Evolutionary conservation across 495 filamentous ascomycete species (phyloP), one percentile per base, ranked within the genome.

Genomic region (Trichoderma virens): DNA sequence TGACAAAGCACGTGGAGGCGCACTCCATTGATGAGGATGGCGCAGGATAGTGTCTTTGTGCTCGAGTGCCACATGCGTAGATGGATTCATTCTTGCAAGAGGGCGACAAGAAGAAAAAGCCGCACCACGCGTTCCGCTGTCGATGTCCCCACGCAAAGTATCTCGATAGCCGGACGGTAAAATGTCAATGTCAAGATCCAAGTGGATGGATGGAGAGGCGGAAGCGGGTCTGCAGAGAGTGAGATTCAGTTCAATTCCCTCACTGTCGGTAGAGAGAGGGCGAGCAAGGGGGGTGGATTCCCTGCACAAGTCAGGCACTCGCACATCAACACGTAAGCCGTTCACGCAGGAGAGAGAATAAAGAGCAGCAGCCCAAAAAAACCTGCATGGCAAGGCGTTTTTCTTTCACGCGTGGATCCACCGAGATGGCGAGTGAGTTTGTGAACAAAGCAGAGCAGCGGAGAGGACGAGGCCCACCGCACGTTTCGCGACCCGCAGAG

Each of bases 81-180:
- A 47, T 23, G 20, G 43, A 20, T 7, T 20, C 43, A 5, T 20
- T 23, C 3, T n/a, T 23, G n/a, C 23, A 7, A 20, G 20, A 20
- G 20, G 20, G n/a, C n/a, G 20, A 47, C 3, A 47, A 20, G 43
- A n/a, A 20, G 16, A 45, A 20, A 45, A 45, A 20, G n/a, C 14
- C 18, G 18, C 18, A 47, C 18, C 9, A 23, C n/a, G 43, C 43
- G 43, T n/a, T 5, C 51, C 51, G 51, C 20, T 56, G 51, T 56
- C 51, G 23, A 28, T 4, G 27, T 56, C 51, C 23, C 23, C 51
- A 56, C 27, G 51, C 23, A 27, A 56, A 35, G 43, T 16, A 56
- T 56, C 51, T 56, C 51, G 51, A 56, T 56, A 56, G 51, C 25
- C 51, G 51, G 51, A 56, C 51, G 25, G 51, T 25, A 30, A 25